These are phyloP conservation scores for Leishmania mexicana DNA, from an alignment of 208 protist genomes.

Conservation along the genomic window DNA sequence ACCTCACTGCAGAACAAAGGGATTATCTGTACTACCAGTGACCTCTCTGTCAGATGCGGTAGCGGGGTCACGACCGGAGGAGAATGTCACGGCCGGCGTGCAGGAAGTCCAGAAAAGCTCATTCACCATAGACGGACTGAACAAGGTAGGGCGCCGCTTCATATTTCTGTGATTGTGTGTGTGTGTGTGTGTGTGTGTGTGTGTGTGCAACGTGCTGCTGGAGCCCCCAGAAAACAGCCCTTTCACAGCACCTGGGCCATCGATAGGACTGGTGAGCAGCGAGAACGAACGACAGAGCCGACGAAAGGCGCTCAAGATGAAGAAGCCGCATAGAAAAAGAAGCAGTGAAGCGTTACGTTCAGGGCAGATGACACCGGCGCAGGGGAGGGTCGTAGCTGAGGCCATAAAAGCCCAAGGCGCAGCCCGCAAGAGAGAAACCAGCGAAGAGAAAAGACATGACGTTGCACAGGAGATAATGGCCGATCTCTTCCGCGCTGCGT, in stretches of 20 bases:
- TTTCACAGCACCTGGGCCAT: background rate
- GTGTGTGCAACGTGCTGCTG: background rate
- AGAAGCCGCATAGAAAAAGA: background rate
- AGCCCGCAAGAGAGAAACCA: background rate
- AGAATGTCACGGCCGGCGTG: no score
- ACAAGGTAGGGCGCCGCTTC: no score
- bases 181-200: no score
- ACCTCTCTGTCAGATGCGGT: no score
- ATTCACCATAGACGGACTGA: no score
- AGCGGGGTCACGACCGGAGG: no score
- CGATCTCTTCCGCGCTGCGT: background rate
- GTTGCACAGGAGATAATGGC: background rate
- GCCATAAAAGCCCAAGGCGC: background rate
- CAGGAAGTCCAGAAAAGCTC: no score
- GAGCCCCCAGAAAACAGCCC: background rate
- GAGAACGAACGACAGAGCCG: background rate
- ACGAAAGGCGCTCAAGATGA: background rate
- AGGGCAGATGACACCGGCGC: background rate
- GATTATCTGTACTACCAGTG: no score
- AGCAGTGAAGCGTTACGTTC: background rate
- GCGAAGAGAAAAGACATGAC: background rate
- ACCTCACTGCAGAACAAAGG: no score
- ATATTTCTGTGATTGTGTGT: no score
- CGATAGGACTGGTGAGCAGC: background rate
- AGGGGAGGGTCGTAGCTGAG: background rate